phyloP scores from a whole-genome alignment of 2,329 filamentous ascomycete genomes.

The Ambrosiella beaveri region DNA sequence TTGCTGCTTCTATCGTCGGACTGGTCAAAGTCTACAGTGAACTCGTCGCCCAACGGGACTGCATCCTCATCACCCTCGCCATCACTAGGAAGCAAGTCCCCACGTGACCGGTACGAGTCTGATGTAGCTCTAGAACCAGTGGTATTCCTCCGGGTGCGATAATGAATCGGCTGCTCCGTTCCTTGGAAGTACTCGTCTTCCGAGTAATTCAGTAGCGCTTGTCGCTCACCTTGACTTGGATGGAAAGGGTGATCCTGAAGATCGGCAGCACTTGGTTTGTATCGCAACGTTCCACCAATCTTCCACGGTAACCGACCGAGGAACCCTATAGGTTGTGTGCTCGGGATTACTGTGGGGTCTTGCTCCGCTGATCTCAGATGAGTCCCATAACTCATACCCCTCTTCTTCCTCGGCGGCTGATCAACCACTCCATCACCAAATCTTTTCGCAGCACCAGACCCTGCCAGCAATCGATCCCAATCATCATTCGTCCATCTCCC shows the following conservation, averaged over 20 bases:
- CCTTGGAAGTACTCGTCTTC: constrained; percentile 31
- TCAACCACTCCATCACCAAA: constrained; percentile 24
- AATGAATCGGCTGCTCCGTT: constrained; percentile 18
- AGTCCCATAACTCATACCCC: constrained; percentile 81
- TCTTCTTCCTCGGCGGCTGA: constrained; percentile 53
- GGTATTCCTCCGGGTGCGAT: constrained; percentile 54
- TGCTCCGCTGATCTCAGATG: constrained; percentile 40
- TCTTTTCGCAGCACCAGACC: constrained; percentile 30
- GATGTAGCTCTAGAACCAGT: constrained; percentile 64
- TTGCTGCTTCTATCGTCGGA: constrained; percentile 59
- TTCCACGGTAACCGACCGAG: constrained; percentile 70
- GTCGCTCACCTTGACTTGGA: constrained; percentile 37
- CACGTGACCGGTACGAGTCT: constrained; percentile 72
- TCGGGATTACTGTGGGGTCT: constrained; percentile 81
- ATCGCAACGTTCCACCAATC: constrained; percentile 64
- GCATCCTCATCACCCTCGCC: constrained; percentile 78
- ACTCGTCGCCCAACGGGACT: constrained; percentile 81
- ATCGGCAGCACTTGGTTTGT: constrained; percentile 81
- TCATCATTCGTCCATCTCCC: constrained; percentile 67
- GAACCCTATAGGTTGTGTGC: constrained; percentile 72
- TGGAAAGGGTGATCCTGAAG: constrained; percentile 66
- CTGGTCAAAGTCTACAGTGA: constrained; percentile 62
- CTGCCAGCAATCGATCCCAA: constrained; percentile 65
- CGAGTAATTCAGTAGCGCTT: constrained; percentile 42
- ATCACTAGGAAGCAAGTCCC: constrained; percentile 82